Base-by-base conservation (phyloP, 495 filamentous ascomycete genomes). In the Friedmanniomyces simplex region DNA sequence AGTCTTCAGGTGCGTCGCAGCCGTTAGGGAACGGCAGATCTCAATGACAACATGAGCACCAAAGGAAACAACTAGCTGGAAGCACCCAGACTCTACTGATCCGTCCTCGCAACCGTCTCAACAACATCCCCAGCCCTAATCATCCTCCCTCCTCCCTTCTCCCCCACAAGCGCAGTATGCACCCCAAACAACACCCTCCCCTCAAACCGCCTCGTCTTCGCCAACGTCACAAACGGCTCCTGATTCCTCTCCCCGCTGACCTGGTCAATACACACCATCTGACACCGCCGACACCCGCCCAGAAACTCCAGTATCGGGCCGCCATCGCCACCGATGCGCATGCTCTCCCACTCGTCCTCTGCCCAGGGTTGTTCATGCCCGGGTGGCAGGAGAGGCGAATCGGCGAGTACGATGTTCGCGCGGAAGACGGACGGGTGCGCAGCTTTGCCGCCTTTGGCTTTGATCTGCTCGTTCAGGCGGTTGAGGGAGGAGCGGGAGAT, bases 211-310 rank as follows among this genome's bases (percentile, higher is more conserved):
- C 91, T 76, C 0, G 88, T 96, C 71, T 93, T 95, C 0, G 84
- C 82, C 28, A 98, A 72, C 0, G 90, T 96, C 1, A 87, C 79
- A 68, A 93, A 94, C 0, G 93, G 93, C 67, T 96, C 91, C 58
- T 88, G 80, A 41, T 82, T 79, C 69, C 82, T 86, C 47, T 81
- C 77, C 0, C 83, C 91, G 5, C 86, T 94, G 18, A 83, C 71
- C 64, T 95, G 93, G 60, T 98, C 82, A 45, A 96, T 79, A 67
- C 91, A 96, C 13, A 98, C 85, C 88, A 98, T 96, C 63, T 95
- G 89, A 59, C 93, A 98, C 16, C 93, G 73, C 36, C 90, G 78
- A 65, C 93, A 98, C 20, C 83, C 78, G 0, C 88, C 91, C 4
- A 96, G 73, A 58, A 91, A 80, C 63, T 87, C 76, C n/a, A 66